These are phyloP conservation scores for Trichosanthes truncata DNA, from an alignment of 306 rosid genomes.

Conservation along the genomic window DNA sequence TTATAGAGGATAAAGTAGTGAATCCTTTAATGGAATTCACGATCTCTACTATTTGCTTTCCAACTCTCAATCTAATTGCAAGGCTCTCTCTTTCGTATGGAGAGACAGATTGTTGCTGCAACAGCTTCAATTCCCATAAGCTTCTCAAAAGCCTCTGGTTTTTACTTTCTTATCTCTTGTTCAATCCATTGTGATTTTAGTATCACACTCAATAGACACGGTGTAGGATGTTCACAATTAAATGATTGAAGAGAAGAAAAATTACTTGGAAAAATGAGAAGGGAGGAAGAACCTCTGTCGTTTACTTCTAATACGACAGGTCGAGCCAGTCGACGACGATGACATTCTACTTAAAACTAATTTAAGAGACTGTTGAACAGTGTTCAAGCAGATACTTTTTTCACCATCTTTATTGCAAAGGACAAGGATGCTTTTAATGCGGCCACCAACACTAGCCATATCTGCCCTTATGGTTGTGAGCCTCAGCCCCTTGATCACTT, in stretches of 20 bases:
- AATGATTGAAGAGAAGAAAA: neutral
- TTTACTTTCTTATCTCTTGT: neutral
- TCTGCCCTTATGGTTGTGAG: slow-evolving; percentile 76
- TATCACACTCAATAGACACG: neutral
- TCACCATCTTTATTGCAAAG: slow-evolving; percentile 60
- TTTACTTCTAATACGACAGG: slow-evolving; percentile 65
- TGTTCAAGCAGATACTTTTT: slow-evolving; percentile 39
- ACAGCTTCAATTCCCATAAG: neutral
- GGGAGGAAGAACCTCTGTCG: slow-evolving; percentile 98
- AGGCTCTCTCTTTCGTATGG: neutral
- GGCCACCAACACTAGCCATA: slow-evolving; percentile 74
- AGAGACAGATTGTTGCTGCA: neutral
- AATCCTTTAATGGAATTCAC: neutral
- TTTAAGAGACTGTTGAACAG: slow-evolving; percentile 69
- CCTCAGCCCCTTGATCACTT: slow-evolving; percentile 54
- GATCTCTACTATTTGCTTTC: neutral
- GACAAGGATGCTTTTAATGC: slow-evolving; percentile 61
- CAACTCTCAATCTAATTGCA: neutral
- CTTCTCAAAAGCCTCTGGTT: neutral
- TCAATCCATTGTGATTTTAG: neutral
- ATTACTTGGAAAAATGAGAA: slow-evolving; percentile 29
- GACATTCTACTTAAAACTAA: slow-evolving; percentile 51
- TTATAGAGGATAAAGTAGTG: neutral
- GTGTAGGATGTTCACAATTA: neutral
- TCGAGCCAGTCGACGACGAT: slow-evolving; percentile 38